Evolutionary conservation across 2,329 filamentous ascomycete species (phyloP).

Genomic region (Nannizzia gypsea): DNA sequence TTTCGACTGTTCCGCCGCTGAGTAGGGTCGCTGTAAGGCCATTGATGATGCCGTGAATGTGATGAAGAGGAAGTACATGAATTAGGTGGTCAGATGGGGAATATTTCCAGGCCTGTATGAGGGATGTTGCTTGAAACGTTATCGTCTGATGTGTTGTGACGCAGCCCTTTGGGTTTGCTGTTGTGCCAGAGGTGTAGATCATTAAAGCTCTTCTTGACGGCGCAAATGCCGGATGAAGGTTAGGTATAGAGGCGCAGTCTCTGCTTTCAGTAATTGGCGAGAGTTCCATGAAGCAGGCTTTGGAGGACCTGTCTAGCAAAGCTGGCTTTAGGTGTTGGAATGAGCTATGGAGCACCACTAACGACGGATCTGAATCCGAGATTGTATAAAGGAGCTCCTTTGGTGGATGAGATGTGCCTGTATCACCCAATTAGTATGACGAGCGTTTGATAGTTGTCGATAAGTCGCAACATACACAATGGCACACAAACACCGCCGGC

Average conservation of each 20-base stretch:
- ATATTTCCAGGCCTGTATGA: conserved; percentile 32
- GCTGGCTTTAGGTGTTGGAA: conserved; percentile 26
- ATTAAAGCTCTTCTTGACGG: conserved; percentile 28
- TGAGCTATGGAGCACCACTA: conserved; percentile 31
- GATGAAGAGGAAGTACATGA: conserved; percentile 41
- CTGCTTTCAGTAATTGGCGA: conserved; percentile 17
- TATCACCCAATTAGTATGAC: conserved; percentile 6
- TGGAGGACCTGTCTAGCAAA: conserved; percentile 22
- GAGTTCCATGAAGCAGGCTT: conserved; percentile 24
- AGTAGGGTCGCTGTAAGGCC: conserved; percentile 38
- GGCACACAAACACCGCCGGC: conserved; percentile 34
- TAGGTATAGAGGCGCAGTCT: conserved; percentile 18
- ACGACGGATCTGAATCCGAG: conserved; percentile 31
- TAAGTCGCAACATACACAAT: conserved; percentile 25
- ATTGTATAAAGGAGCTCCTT: conserved; percentile 34
- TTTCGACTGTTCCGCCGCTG: conserved; percentile 38
- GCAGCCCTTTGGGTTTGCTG: conserved; percentile 33
- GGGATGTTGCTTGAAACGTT: conserved; percentile 22
- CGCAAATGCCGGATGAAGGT: conserved; percentile 22
- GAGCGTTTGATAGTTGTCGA: too few species aligned
- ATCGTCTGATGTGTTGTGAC: conserved; percentile 34
- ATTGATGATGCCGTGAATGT: conserved; percentile 42
- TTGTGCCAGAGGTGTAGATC: conserved; percentile 35
- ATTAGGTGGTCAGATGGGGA: conserved; percentile 35
- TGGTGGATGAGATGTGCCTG: conserved; percentile 32